phyloP scores from a whole-genome alignment of 768 basidiomycete genomes.

The Calvatia gigantea region DNA sequence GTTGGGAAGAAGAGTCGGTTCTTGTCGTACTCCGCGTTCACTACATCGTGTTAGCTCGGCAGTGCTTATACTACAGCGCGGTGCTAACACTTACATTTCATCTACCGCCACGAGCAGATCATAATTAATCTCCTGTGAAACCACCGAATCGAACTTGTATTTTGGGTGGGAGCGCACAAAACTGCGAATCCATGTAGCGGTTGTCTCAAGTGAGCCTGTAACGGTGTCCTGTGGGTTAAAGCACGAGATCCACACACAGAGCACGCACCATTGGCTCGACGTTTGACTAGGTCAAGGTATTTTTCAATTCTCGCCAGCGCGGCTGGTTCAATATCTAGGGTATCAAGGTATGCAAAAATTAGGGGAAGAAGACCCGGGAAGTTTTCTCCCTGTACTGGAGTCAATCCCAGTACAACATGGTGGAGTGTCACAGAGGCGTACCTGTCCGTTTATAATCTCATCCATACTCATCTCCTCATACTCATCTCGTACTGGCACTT shows the following conservation, averaged over 20 bases:
- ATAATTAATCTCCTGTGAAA: slow-evolving; percentile 89
- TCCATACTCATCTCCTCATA: slow-evolving; percentile 90
- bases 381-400: slow-evolving; percentile 40
- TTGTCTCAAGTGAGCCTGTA: slow-evolving; percentile 74
- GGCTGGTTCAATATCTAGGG: slow-evolving; percentile 68
- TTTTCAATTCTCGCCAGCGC: slow-evolving; percentile 61
- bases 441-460: slow-evolving; percentile 95
- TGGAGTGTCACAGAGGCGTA: slow-evolving; percentile 23
- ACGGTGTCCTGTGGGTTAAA: neutral
- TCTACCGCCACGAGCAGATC: slow-evolving; percentile 88
- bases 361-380: slow-evolving; percentile 84
- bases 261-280: slow-evolving; percentile 72
- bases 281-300: slow-evolving; percentile 78
- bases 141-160: slow-evolving; percentile 93
- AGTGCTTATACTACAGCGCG: neutral
- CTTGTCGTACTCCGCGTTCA: slow-evolving; percentile 63
- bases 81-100: slow-evolving; percentile 72
- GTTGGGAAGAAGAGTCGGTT: slow-evolving; percentile 59
- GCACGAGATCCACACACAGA: neutral
- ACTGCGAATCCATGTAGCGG: slow-evolving; percentile 90
- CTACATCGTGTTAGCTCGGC: slow-evolving; percentile 30
- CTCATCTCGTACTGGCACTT: slow-evolving; percentile 63
- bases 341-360: slow-evolving; percentile 81
- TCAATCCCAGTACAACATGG: neutral
- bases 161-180: slow-evolving; percentile 88